Base-by-base conservation (phyloP, 306 rosid genomes). In the Rosa lucieae region DNA sequence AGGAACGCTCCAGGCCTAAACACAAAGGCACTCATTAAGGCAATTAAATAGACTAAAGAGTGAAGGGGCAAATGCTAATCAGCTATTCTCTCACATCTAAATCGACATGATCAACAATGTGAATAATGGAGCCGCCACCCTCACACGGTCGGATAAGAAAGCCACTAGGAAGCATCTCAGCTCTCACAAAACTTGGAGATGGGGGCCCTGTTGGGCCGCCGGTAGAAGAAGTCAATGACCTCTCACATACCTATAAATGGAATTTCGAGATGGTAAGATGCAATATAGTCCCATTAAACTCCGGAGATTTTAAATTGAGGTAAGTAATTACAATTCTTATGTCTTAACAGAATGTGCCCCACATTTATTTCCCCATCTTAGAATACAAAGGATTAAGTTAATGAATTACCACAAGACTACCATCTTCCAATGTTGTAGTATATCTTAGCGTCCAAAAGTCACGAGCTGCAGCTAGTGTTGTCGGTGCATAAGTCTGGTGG, bases 151-250 rank as follows among this genome's bases (percentile, higher is more conserved):
- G 86, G 83, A 95, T 89, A 21, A 95, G 91, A 79, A 74, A 95
- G 29, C 99, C 99, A 82, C 99, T 95, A 3, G 99, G 96, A 81
- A 93, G 98, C 96, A 95, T 81, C 78, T 95, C 98, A 58, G 98
- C 98, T 87, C 99, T 89, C 0, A 87, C 86, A 12, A 93, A 95
- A 87, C 87, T 85, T 4, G 99, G 66, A 49, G 96, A 8, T 55
- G 98, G 78, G 77, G 99, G 96, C 18, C 98, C 99, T 0, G 89
- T 26, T 14, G 98, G 98, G 20, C 99, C 99, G 67, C 98, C 96
- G 55, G 90, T 91, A 26, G 99, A 84, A 79, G 94, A 4, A 18
- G 94, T 90, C 87, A 95, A 84, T 2, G 99, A 95, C 81, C 98
- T 90, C 89, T 93, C 98, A 12, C 99, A 95, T 73, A 95, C 85